A percentile compares a stretch with the other conserved stretches of the same genome.
Evolutionary conservation across 768 basidiomycete genomes (phyloP).

Genomic region (Dendrothele bispora): DNA sequence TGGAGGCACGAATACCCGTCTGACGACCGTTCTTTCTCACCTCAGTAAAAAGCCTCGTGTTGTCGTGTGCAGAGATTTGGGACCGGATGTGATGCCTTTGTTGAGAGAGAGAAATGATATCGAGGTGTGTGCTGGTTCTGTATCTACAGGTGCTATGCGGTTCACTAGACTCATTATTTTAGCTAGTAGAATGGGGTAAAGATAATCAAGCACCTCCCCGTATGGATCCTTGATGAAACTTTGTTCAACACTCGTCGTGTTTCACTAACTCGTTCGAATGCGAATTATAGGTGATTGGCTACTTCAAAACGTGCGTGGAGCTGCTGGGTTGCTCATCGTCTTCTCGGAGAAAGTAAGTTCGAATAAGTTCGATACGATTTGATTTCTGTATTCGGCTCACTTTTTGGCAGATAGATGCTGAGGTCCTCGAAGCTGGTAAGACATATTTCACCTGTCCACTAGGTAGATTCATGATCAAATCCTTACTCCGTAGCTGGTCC

Average conservation of each 20-base stretch:
- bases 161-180: too few species aligned
- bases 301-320: slow-evolving; percentile 67
- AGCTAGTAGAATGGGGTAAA: too few species aligned
- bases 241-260: too few species aligned
- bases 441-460: too few species aligned
- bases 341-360: slow-evolving; percentile 64
- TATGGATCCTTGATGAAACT: too few species aligned
- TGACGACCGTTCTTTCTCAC: slow-evolving; percentile 23
- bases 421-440: slow-evolving; percentile 63
- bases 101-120: slow-evolving; percentile 49
- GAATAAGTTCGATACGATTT: background rate
- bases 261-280: too few species aligned
- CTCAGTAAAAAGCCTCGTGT: slow-evolving; percentile 34
- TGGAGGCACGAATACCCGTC: slow-evolving; percentile 13
- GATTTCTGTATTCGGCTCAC: slow-evolving; percentile 5
- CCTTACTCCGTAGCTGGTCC: slow-evolving; percentile 67
- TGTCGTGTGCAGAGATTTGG: slow-evolving; percentile 61
- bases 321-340: slow-evolving; percentile 62
- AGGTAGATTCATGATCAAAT: too few species aligned
- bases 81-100: slow-evolving; percentile 61
- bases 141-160: too few species aligned
- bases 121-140: slow-evolving; percentile 43
- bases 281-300: too few species aligned
- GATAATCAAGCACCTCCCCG: too few species aligned
- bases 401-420: slow-evolving; percentile 60